Base-by-base conservation (phyloP, 805 yeast genomes). In the Ogataea corticis region DNA sequence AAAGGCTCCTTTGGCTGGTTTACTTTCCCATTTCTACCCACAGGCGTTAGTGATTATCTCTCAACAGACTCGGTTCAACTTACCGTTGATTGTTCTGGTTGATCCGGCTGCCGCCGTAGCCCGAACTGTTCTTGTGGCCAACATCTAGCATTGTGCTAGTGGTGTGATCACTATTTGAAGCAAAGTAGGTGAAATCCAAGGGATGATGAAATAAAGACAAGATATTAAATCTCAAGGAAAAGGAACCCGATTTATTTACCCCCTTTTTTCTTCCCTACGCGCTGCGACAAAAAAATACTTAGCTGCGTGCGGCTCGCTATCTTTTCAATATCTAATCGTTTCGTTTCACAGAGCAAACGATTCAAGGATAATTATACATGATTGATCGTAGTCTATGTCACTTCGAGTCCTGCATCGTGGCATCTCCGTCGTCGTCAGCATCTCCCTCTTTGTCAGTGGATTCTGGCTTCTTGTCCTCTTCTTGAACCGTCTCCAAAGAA, bases 381-480 rank as follows among this genome's bases (percentile, higher is more conserved):
- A 37, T 27, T 23, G n/a, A 25, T 15, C 10, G 11, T 6, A 4
- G 23, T 37, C 40, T 37, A 15, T 27, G 27, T 41, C 38, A 52
- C 38, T 51, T 55, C n/a, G 56, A 49, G 23, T 54, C 56, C 14
- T 56, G 52, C 59, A 55, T 55, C 18, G 47, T 51, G 34, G 37
- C 18, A n/a, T 33, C 37, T 16, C 25, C 31, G 21, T 37, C 40
- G 12, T 32, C 40, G 13, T 37, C 40, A 11, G 25, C 32, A 13
- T 55, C 59, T 11, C 41, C 44, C 25, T 32, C 47, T 27, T 54
- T 49, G 16, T 48, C 47, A 36, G 25, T 21, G 9, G 25, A 23
- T 9, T 55, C 59, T 9, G 42, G 44, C 29, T 32, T 49, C 31
- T 54, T 49, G 18, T 48, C 47, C 38, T 52, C 61, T 31, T 55